Percentiles rank a stretch among this genome's conserved stretches.
These are phyloP conservation scores for Fusarium pilosicola DNA, from an alignment of 2,329 filamentous ascomycete genomes.

Conservation along the genomic window DNA sequence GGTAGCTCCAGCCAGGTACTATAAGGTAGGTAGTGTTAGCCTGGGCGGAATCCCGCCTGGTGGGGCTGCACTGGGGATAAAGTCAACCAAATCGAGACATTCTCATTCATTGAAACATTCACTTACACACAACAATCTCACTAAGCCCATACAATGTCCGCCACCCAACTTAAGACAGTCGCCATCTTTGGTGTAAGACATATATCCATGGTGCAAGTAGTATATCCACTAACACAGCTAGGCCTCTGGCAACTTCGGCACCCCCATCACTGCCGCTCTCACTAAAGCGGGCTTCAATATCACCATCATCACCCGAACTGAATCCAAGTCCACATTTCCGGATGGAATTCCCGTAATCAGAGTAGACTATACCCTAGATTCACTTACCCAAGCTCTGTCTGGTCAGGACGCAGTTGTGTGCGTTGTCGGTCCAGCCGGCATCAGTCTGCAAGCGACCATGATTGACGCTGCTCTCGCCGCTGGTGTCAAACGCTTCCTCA, in stretches of 20 bases:
- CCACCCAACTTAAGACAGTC: constrained; percentile 3
- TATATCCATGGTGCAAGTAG: accelerated
- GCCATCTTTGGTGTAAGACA: constrained; percentile 22
- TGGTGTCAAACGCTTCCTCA: constrained; percentile 26
- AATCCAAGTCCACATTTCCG: constrained; percentile 27
- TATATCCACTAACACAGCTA: neutral
- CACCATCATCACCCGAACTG: constrained; percentile 26
- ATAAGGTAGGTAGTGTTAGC: neutral
- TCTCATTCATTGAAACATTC: neutral
- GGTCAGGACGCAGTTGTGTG: constrained; percentile 24
- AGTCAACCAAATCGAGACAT: constrained; percentile 5
- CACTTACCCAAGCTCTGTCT: neutral
- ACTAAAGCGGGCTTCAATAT: constrained; percentile 12
- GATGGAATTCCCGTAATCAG: neutral
- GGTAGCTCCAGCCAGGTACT: neutral
- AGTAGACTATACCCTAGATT: neutral
- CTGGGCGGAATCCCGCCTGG: constrained; percentile 27
- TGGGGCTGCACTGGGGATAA: constrained; percentile 8
- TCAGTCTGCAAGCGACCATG: constrained; percentile 21
- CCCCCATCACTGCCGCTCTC: constrained; percentile 30
- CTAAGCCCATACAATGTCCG: constrained; percentile 9
- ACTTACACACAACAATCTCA: constrained; percentile 7
- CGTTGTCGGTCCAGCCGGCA: constrained; percentile 20
- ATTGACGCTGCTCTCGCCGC: constrained; percentile 26
- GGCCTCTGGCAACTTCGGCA: constrained; percentile 35